Base-by-base conservation (phyloP, 179 eudicot species). In the Camellia oleifera region DNA sequence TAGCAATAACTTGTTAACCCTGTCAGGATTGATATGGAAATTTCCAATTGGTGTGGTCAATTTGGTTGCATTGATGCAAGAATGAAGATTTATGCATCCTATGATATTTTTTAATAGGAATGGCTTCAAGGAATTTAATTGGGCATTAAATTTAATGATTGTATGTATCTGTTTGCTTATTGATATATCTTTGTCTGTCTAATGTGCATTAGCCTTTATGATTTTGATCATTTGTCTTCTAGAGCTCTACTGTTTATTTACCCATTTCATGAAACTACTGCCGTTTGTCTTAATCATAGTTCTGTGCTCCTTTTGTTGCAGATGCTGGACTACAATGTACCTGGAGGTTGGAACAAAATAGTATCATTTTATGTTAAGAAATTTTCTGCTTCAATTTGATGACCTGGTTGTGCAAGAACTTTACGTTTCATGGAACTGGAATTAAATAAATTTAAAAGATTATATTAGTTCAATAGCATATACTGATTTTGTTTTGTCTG, bases 321-420 rank as follows among this genome's bases (percentile, higher is more conserved):
- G 98, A 88, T 94, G 93, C 80, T 94, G 87, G 98, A 94, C 87
- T 90, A 94, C 86, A 94, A 89, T 89, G 98, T 94, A 75, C 97
- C 94, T 68, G 94, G 97, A 88, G 98, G 98, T 92, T 56, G 65
- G 86, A 58, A 77, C 18, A 58, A 42, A 75, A 7, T 15, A 67
- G 18, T 75, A 32, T 62, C 32, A 72, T 70, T 80, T 17, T 54
- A n/a, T 45, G 5, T 57, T 42, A 8, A 1, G 12, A 26, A 12
- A 18, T 46, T 61, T 70, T 62, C 57, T 61, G 71, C 23, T 69
- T 76, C 45, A 62, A 12, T n/a, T 72, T 32, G 60, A 57, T 0
- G 0, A 17, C 17, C 44, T 20, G 17, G 17, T 54, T 76, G 20
- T 79, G 67, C 54, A 77, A 52, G 14, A 74, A 56, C 53, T 61